phyloP scores from a whole-genome alignment of 495 filamentous ascomycete species.

The Penicillium cosmopolitanum region DNA sequence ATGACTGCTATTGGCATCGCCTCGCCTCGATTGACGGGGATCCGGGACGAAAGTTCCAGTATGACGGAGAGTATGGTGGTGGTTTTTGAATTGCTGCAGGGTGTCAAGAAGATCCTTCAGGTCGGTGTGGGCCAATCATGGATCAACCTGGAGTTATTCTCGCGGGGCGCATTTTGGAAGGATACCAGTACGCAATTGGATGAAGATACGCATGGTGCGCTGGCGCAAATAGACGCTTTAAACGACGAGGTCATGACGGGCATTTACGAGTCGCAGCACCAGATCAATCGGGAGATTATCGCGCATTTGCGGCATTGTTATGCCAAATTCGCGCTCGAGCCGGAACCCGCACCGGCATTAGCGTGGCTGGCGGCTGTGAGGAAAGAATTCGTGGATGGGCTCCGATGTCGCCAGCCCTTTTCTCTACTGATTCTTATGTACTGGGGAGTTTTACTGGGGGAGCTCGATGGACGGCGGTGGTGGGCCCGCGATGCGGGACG shows the following conservation, averaged over 20 bases:
- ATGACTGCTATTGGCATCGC: constrained; percentile 47
- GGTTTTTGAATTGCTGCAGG: constrained; percentile 35
- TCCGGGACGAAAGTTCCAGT: constrained; percentile 16
- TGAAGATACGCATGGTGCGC: constrained; percentile 16
- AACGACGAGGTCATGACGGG: constrained; percentile 22
- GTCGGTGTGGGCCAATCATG: constrained; percentile 20
- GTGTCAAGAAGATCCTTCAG: constrained; percentile 31
- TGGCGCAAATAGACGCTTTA: constrained; percentile 21
- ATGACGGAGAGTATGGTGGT: constrained; percentile 35
- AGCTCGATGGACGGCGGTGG: constrained; percentile 31
- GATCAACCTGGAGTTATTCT: constrained; percentile 31
- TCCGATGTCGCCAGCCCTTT: constrained; percentile 30
- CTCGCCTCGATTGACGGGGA: constrained; percentile 37
- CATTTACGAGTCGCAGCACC: constrained; percentile 18
- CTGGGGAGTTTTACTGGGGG: constrained; percentile 32
- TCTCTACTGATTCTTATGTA: constrained; percentile 32
- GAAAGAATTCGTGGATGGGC: constrained; percentile 28
- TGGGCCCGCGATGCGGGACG: constrained; percentile 32
- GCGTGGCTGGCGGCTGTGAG: constrained; percentile 35
- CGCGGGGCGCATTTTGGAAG: constrained; percentile 24
- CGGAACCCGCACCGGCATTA: constrained; percentile 30
- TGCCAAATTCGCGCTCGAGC: constrained; percentile 21
- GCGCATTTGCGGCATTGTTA: constrained; percentile 30
- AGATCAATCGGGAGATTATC: constrained; percentile 29
- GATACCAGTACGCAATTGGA: constrained; percentile 17